phyloP scores from a whole-genome alignment of 2,329 filamentous ascomycete species.

The Penicillium sp. region DNA sequence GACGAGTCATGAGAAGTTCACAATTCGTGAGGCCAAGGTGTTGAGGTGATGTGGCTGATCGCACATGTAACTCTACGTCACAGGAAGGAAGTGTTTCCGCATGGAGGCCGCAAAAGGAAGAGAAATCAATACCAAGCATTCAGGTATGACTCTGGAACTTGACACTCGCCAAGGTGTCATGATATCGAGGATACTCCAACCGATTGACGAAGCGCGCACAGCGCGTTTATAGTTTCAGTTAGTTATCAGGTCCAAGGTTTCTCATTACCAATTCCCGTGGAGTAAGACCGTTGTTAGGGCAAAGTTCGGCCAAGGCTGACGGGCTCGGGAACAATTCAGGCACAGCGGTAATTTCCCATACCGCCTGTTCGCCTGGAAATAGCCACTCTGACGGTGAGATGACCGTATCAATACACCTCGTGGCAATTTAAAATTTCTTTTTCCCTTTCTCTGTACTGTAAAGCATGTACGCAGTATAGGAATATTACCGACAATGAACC shows the following conservation, averaged over 20 bases:
- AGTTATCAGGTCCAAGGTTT: background rate
- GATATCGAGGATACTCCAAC: too few species aligned
- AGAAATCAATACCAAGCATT: slow-evolving; percentile 10
- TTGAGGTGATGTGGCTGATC: background rate
- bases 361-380: background rate
- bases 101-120: slow-evolving; percentile 1
- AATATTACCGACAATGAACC: too few species aligned
- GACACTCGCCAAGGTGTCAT: too few species aligned
- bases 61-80: slow-evolving; percentile 12
- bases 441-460: too few species aligned
- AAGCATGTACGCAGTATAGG: too few species aligned
- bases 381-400: background rate
- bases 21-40: background rate
- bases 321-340: slow-evolving; percentile 8
- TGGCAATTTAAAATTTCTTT: too few species aligned
- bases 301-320: slow-evolving; percentile 10
- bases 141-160: slow-evolving; percentile 5
- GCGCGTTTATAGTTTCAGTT: slow-evolving; percentile 6
- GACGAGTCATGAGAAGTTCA: background rate
- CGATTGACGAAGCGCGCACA: slow-evolving; percentile 2
- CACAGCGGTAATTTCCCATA: slow-evolving; percentile 4
- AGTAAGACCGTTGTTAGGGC: slow-evolving; percentile 6
- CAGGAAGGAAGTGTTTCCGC: background rate
- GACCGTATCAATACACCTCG: slow-evolving; percentile 2
- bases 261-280: slow-evolving; percentile 4